These are phyloP conservation scores for Conoideocrella luteorostrata DNA, from an alignment of 2,329 filamentous ascomycete species.

Conservation along the genomic window DNA sequence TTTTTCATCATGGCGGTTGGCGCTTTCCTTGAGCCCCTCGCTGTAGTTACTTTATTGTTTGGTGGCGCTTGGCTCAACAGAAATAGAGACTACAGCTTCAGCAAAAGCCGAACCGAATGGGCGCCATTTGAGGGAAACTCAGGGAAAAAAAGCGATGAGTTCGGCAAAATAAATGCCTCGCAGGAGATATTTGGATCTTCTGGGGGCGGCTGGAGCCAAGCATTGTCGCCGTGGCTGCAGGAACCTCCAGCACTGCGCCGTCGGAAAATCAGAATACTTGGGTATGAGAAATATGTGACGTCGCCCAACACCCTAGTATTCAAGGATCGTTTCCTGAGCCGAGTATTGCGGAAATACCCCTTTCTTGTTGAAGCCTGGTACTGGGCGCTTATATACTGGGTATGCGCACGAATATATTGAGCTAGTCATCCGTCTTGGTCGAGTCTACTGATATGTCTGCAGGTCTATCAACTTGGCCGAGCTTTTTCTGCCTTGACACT, in stretches of 20 bases:
- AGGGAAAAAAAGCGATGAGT: constrained; percentile 27
- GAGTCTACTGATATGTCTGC: neutral
- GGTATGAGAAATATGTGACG: constrained; percentile 23
- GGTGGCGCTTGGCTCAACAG: constrained; percentile 39
- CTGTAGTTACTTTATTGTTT: constrained; percentile 36
- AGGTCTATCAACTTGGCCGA: constrained; percentile 70
- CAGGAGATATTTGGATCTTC: constrained; percentile 17
- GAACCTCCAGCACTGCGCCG: constrained; percentile 23
- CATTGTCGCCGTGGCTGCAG: constrained; percentile 20
- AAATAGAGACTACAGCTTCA: constrained; percentile 30
- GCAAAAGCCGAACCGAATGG: constrained; percentile 16
- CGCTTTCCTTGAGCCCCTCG: constrained; percentile 34
- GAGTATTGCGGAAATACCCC: constrained; percentile 59
- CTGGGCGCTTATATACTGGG: constrained; percentile 42
- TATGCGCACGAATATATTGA: neutral
- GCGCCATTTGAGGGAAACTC: constrained; percentile 11
- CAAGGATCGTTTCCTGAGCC: constrained; percentile 53
- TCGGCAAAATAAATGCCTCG: constrained; percentile 17
- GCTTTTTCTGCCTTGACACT: constrained; percentile 66
- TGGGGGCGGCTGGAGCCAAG: constrained; percentile 18
- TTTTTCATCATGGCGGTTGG: constrained; percentile 32
- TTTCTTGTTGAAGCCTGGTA: constrained; percentile 72
- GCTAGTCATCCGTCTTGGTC: neutral
- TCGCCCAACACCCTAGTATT: constrained; percentile 50
- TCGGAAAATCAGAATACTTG: constrained; percentile 27